Evolutionary conservation across 129 eudicot genomes (phyloP).

Genomic region (Ambrosia trifida): DNA sequence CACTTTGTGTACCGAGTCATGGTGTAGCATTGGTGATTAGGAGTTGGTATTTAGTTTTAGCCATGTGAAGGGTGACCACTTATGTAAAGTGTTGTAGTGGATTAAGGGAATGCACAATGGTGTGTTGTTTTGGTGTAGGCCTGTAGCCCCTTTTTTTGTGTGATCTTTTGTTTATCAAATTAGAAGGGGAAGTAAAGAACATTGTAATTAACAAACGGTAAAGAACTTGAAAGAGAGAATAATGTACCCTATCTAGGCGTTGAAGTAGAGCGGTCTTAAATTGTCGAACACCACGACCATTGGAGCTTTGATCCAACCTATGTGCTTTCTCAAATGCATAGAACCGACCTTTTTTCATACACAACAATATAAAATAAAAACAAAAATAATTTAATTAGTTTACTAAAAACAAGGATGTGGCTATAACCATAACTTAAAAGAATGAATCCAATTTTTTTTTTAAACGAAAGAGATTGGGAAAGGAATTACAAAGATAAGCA

Average conservation of each 20-base stretch:
- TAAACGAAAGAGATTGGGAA: slow-evolving; percentile 10
- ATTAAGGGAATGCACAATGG: too few relatives aligned
- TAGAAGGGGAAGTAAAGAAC: neutral
- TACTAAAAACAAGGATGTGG: neutral
- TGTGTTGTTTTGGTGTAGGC: too few relatives aligned
- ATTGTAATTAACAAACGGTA: neutral
- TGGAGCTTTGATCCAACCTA: slow-evolving; percentile 83
- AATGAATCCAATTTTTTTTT: slow-evolving; percentile 3
- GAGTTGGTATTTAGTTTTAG: too few relatives aligned
- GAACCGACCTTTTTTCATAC: slow-evolving; percentile 58
- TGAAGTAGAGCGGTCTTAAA: slow-evolving; percentile 87
- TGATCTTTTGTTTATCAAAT: neutral
- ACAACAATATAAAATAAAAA: neutral
- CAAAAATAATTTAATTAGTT: neutral
- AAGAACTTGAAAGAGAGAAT: neutral
- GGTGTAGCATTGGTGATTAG: too few relatives aligned
- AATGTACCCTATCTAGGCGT: slow-evolving; percentile 77
- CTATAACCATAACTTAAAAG: neutral
- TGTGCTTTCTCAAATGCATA: slow-evolving; percentile 94
- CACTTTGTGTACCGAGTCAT: too few relatives aligned
- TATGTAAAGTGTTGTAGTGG: too few relatives aligned
- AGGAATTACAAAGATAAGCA: slow-evolving; percentile 76
- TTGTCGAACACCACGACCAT: slow-evolving; percentile 94
- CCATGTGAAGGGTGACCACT: too few relatives aligned
- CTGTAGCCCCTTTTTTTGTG: too few relatives aligned